Percentiles rank a stretch among this genome's conserved stretches.
Evolutionary conservation across 148 eudicot genomes (phyloP).

Genomic region (Amaranthus cruentus): DNA sequence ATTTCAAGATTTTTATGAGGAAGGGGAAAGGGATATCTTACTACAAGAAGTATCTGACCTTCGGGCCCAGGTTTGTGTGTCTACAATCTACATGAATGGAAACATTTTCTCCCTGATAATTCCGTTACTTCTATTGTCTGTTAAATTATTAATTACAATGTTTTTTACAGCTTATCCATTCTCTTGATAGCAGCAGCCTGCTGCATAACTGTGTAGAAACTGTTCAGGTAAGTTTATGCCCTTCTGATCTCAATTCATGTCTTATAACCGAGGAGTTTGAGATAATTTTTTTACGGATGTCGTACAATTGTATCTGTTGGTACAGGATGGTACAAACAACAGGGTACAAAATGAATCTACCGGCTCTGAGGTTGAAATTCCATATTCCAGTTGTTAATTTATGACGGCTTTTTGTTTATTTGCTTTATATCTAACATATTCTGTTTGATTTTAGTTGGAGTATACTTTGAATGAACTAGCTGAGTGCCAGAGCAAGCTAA

Average conservation of each 20-base stretch:
- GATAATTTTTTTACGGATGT: neutral
- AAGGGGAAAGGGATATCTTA: constrained; percentile 90
- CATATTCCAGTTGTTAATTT: neutral
- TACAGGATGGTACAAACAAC: constrained; percentile 36
- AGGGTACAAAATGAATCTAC: constrained; percentile 31
- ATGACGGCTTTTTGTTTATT: neutral
- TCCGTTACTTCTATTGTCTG: neutral
- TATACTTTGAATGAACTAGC: constrained; percentile 47
- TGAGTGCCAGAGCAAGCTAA: constrained; percentile 60
- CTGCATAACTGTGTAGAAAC: constrained; percentile 31
- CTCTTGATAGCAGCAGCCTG: constrained; percentile 43
- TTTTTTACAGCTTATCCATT: constrained; percentile 51
- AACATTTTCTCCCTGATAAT: constrained; percentile 16
- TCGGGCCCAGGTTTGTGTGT: constrained; percentile 65
- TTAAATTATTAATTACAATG: neutral
- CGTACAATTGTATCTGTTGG: constrained; percentile 8
- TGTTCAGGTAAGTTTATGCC: constrained; percentile 33
- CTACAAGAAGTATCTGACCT: constrained; percentile 78
- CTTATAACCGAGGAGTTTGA: neutral
- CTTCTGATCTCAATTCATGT: neutral
- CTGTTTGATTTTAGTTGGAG: constrained; percentile 39
- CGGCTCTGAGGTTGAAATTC: constrained; percentile 43
- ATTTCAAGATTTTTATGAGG: constrained; percentile 90
- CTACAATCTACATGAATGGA: neutral
- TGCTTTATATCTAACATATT: constrained; percentile 17